Evolutionary conservation across 1,284 basidiomycete species (phyloP).

Genomic region (Clitocybe nebularis): DNA sequence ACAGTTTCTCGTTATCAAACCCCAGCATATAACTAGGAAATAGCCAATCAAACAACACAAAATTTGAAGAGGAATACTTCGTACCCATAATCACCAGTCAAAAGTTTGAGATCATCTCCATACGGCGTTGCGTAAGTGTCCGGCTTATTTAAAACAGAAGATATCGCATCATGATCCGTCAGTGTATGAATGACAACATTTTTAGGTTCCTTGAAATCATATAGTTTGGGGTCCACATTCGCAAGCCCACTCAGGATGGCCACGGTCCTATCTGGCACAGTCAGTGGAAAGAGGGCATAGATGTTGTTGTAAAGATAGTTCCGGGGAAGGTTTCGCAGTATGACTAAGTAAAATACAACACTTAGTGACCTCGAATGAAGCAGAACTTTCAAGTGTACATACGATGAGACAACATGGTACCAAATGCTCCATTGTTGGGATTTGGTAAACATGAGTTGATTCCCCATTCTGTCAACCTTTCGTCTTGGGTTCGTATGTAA

Average conservation of each 20-base stretch:
- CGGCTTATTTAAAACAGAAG: slow-evolving; percentile 28
- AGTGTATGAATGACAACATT: slow-evolving; percentile 5
- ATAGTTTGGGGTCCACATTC: background rate
- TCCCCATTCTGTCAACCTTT: slow-evolving; percentile 12
- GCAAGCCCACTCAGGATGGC: background rate
- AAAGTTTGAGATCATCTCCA: slow-evolving; percentile 11
- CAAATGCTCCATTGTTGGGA: slow-evolving; percentile 5
- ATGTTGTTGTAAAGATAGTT: slow-evolving; percentile 16
- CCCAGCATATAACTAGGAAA: slow-evolving; percentile 22
- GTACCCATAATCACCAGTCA: slow-evolving; percentile 28
- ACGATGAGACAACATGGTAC: slow-evolving; percentile 9
- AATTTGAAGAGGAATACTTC: slow-evolving; percentile 13
- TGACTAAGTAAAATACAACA: slow-evolving; percentile 14
- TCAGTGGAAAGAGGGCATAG: slow-evolving; percentile 17
- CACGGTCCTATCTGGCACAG: slow-evolving; percentile 2
- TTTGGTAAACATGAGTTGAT: slow-evolving; percentile 4
- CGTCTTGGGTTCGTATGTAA: slow-evolving; percentile 4
- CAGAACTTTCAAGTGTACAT: background rate
- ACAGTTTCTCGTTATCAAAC: slow-evolving; percentile 27
- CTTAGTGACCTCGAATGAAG: background rate
- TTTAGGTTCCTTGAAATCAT: slow-evolving; percentile 4
- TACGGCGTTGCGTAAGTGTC: slow-evolving; percentile 23
- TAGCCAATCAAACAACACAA: no score
- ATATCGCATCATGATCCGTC: slow-evolving; percentile 18
- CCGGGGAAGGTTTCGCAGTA: slow-evolving; percentile 15